Evolutionary conservation across 1,284 basidiomycete genomes (phyloP).

Genomic region (Ganoderma lucidum): DNA sequence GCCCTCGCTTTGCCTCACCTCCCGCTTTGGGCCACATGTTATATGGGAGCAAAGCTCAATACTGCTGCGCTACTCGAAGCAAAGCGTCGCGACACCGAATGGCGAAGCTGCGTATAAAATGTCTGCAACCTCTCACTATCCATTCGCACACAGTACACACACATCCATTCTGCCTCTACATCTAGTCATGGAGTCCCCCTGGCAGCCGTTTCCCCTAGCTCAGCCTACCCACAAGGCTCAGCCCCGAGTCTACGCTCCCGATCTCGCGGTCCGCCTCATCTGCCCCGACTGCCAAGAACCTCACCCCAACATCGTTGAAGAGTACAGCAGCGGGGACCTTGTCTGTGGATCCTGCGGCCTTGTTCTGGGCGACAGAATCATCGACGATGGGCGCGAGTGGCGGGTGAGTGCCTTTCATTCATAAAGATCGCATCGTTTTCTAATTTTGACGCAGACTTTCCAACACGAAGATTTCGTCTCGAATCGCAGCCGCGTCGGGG

Average conservation of each 20-base stretch:
- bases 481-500: not conserved
- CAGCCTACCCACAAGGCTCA: not conserved
- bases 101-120: not conserved
- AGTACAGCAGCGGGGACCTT: constrained; percentile 5
- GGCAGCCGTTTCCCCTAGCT: constrained; percentile 3
- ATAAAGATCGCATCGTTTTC: not conserved
- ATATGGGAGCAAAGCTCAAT: not conserved
- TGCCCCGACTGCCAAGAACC: constrained; percentile 1
- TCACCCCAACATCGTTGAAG: constrained; percentile 5
- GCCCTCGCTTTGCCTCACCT: not conserved
- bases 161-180: not conserved
- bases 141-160: not conserved
- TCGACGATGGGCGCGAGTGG: constrained; percentile 3
- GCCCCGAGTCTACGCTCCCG: not conserved
- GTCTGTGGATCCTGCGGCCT: constrained; percentile 9
- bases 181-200: not conserved
- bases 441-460: not conserved
- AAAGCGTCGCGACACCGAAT: not conserved
- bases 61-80: not conserved
- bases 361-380: not conserved
- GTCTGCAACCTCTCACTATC: not conserved
- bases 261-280: constrained; percentile 14
- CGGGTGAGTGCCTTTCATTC: constrained; percentile 4
- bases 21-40: not conserved
- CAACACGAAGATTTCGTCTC: not conserved